phyloP scores from a whole-genome alignment of 225 moss, liverwort and hornwort genomes.

The Marchantia polymorpha region DNA sequence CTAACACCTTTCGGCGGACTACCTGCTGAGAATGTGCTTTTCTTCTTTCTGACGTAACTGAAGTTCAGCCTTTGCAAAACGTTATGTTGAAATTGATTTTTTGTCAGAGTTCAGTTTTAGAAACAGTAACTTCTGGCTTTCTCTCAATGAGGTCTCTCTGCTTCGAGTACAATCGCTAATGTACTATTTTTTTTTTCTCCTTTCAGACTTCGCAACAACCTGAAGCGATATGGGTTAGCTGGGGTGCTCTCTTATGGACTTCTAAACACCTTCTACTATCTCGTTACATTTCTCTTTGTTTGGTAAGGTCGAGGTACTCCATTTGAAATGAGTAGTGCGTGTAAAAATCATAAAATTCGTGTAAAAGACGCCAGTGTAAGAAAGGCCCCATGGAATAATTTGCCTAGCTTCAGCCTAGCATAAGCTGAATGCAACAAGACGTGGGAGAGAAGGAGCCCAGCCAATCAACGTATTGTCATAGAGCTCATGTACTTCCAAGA shows the following conservation, averaged over 20 bases:
- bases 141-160: background rate
- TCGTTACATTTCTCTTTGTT: slow-evolving; percentile 50
- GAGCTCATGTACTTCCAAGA: too few species aligned
- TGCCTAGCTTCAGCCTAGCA: too few species aligned
- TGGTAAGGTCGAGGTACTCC: slow-evolving; percentile 31
- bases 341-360: background rate
- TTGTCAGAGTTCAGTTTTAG: too few species aligned
- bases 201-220: slow-evolving; percentile 34
- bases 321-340: background rate
- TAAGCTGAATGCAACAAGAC: too few species aligned
- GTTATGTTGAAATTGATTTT: background rate
- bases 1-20: too few species aligned
- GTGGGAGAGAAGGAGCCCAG: too few species aligned
- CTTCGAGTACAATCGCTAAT: background rate
- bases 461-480: too few species aligned
- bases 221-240: slow-evolving; percentile 50
- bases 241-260: slow-evolving; percentile 55
- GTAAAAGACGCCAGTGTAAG: too few species aligned
- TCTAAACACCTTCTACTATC: slow-evolving; percentile 54
- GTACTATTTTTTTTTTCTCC: background rate
- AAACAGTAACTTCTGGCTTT: background rate
- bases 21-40: too few species aligned
- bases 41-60: too few species aligned
- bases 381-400: too few species aligned
- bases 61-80: background rate